These are phyloP conservation scores for Suillus placidus DNA, from an alignment of 768 basidiomycete genomes.

Conservation along the genomic window DNA sequence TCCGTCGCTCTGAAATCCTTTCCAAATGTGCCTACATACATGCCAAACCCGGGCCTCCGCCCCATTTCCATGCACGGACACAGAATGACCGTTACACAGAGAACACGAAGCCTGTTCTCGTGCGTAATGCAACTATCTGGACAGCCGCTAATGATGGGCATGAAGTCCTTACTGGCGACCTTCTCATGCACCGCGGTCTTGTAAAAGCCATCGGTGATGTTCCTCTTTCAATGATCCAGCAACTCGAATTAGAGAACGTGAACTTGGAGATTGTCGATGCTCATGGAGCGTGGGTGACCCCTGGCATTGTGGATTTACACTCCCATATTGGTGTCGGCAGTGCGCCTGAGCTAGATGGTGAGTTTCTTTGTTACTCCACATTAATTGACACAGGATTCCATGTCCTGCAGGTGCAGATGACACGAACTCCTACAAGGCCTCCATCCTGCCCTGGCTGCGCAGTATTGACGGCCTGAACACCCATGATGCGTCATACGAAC, in stretches of 20 bases:
- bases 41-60: slow-evolving; percentile 44
- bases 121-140: slow-evolving; percentile 83
- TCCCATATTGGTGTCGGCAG: slow-evolving; percentile 48
- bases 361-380: neutral
- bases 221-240: slow-evolving; percentile 20
- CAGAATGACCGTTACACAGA: slow-evolving; percentile 65
- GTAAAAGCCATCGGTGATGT: slow-evolving; percentile 62
- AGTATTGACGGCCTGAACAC: slow-evolving; percentile 50
- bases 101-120: slow-evolving; percentile 62
- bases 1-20: slow-evolving; percentile 31
- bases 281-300: slow-evolving; percentile 75
- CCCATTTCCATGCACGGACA: slow-evolving; percentile 49
- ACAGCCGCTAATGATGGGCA: slow-evolving; percentile 73
- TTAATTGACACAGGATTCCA: slow-evolving; percentile 18
- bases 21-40: slow-evolving; percentile 49
- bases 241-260: slow-evolving; percentile 31
- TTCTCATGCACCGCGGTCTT: slow-evolving; percentile 71
- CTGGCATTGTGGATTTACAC: slow-evolving; percentile 60
- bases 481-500: slow-evolving; percentile 43
- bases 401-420: slow-evolving; percentile 48
- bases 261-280: slow-evolving; percentile 61
- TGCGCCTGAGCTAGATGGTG: slow-evolving; percentile 36
- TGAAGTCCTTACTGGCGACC: slow-evolving; percentile 62
- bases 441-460: slow-evolving; percentile 67
- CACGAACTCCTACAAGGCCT: slow-evolving; percentile 56